Percentiles rank a stretch among this genome's conserved stretches.
Evolutionary conservation across 176 grass and related monocot species (phyloP).

Genomic region (Oryza glumipatula): DNA sequence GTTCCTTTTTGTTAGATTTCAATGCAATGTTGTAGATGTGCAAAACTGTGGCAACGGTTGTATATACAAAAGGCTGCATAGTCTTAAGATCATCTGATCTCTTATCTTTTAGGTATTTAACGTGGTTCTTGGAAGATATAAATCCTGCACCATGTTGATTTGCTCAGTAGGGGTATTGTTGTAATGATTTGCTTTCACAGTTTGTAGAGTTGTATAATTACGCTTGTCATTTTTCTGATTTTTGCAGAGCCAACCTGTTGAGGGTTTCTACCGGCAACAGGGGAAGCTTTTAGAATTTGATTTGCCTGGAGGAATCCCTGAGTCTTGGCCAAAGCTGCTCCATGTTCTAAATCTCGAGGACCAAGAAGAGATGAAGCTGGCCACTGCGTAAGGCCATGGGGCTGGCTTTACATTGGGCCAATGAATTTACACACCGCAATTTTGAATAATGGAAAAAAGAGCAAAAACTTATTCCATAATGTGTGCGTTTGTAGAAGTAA

Average conservation of each 20-base stretch:
- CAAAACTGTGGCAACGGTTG: too few species aligned
- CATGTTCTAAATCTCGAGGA: constrained; percentile 82
- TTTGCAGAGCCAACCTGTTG: constrained; percentile 84
- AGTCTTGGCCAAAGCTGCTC: constrained; percentile 91
- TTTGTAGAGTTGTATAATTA: not conserved
- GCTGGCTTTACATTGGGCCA: not conserved
- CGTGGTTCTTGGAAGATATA: not conserved
- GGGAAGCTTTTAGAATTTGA: constrained; percentile 90
- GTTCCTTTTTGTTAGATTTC: not conserved
- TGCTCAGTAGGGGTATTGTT: not conserved
- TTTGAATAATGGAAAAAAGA: constrained; percentile 59
- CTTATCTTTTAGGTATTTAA: not conserved
- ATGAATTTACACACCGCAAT: constrained; percentile 20
- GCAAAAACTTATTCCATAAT: constrained; percentile 53
- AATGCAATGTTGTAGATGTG: not conserved
- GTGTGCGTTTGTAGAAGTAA: constrained; percentile 33
- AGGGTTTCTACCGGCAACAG: constrained; percentile 72
- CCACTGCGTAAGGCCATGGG: constrained; percentile 50
- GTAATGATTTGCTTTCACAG: not conserved
- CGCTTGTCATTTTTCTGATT: not conserved
- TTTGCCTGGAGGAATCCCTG: constrained; percentile 84
- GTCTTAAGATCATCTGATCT: not conserved
- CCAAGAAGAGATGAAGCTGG: constrained; percentile 66
- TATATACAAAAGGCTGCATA: not conserved
- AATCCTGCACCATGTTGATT: not conserved